Conservation (phyloP, 106 monocot genomes). For the Triglochin maritima region DNA sequence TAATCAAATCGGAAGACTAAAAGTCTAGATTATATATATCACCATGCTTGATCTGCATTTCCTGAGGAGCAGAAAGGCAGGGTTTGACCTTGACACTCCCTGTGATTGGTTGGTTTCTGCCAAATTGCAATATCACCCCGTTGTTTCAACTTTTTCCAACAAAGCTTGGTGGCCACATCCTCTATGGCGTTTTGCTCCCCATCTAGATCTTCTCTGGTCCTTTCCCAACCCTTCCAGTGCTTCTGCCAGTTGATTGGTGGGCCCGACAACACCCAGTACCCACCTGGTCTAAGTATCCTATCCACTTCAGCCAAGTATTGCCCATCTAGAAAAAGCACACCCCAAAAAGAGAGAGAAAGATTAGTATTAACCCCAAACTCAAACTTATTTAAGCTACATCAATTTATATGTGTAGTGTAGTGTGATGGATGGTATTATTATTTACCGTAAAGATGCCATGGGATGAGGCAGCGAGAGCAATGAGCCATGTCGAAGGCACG, state of each 20-base stretch:
- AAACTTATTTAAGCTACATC: too few species aligned
- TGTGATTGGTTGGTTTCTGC: constrained; percentile 44
- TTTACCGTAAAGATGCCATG: constrained; percentile 34
- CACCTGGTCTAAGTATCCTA: constrained; percentile 41
- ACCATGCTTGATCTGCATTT: constrained; percentile 47
- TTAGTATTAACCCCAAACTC: neutral
- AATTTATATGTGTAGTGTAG: too few species aligned
- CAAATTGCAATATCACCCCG: constrained; percentile 46
- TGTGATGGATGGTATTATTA: neutral
- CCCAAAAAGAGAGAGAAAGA: neutral
- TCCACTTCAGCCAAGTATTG: constrained; percentile 38
- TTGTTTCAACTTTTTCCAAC: constrained; percentile 49
- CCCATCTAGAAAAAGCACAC: constrained; percentile 17
- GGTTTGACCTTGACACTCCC: constrained; percentile 21
- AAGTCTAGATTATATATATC: neutral
- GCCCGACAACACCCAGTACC: constrained; percentile 51
- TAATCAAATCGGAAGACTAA: neutral
- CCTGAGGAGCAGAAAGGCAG: constrained; percentile 21
- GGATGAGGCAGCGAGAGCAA: constrained; percentile 60
- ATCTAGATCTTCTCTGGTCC: constrained; percentile 30
- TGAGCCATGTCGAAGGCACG: constrained; percentile 64
- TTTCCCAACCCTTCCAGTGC: constrained; percentile 35
- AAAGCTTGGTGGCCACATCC: constrained; percentile 23
- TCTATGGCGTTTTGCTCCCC: constrained; percentile 37
- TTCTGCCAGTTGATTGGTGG: constrained; percentile 43